Conservation (phyloP, 768 basidiomycete species). For the Kwoniella newhampshirensis region DNA sequence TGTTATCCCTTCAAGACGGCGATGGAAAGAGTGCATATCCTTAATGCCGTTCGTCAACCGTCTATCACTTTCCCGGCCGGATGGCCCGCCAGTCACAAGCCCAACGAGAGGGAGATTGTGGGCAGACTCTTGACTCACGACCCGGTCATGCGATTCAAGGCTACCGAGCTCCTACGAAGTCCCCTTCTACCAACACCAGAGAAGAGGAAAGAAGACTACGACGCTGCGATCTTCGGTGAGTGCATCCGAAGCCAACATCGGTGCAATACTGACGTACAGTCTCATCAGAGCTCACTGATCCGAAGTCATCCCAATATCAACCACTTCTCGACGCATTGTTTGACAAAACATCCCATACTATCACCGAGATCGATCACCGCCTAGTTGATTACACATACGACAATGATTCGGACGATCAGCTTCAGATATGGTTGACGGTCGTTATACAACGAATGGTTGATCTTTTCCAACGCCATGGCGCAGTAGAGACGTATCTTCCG, state of each 20-base stretch:
- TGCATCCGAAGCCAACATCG: neutral
- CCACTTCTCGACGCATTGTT: conserved; percentile 76
- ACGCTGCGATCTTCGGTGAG: conserved; percentile 72
- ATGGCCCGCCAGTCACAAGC: conserved; percentile 63
- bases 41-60: conserved; percentile 73
- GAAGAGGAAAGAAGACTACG: conserved; percentile 83
- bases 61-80: conserved; percentile 70
- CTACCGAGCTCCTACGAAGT: conserved; percentile 78
- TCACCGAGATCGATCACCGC: conserved; percentile 55
- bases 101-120: conserved; percentile 71
- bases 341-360: conserved; percentile 58
- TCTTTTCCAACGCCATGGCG: conserved; percentile 85
- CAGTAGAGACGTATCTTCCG: conserved; percentile 81
- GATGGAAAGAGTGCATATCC: conserved; percentile 77
- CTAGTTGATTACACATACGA: conserved; percentile 74
- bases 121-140: conserved; percentile 78
- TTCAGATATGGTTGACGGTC: conserved; percentile 65
- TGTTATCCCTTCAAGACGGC: conserved; percentile 75
- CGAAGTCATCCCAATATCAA: conserved; percentile 76
- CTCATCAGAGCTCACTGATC: conserved; percentile 57
- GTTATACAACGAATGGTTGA: conserved; percentile 73
- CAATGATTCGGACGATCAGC: conserved; percentile 68
- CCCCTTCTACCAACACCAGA: conserved; percentile 70
- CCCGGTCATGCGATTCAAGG: conserved; percentile 72
- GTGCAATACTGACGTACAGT: neutral